Evolutionary conservation across 192 early-diverging fungal genomes (phyloP).

Genomic region (Entomortierella parvispora): DNA sequence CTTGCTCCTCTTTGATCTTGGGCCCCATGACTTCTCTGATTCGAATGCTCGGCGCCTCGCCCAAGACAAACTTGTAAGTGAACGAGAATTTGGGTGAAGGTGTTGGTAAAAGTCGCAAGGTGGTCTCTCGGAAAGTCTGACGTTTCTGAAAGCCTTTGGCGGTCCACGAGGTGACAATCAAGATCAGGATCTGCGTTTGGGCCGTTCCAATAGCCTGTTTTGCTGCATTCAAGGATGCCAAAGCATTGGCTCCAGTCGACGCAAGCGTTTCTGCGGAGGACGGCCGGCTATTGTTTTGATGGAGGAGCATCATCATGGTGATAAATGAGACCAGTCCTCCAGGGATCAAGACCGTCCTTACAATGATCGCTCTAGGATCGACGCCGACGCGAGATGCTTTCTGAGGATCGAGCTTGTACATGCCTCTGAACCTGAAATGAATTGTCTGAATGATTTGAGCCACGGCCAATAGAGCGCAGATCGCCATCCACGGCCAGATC

Average conservation of each 20-base stretch:
- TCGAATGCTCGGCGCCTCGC: conserved; percentile 57
- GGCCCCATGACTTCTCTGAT: conserved; percentile 53
- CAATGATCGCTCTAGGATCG: conserved; percentile 23
- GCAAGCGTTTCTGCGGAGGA: conserved; percentile 38
- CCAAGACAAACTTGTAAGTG: conserved; percentile 62
- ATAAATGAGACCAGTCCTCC: conserved; percentile 60
- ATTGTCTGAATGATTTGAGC: conserved; percentile 55
- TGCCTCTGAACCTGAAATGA: conserved; percentile 35
- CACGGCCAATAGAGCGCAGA: conserved; percentile 55
- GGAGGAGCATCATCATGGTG: conserved; percentile 62
- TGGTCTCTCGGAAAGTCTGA: conserved; percentile 57
- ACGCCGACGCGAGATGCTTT: conserved; percentile 8
- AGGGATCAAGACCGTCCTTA: conserved; percentile 56
- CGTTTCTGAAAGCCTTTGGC: conserved; percentile 60
- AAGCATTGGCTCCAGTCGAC: conserved; percentile 32
- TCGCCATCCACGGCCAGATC: conserved; percentile 66
- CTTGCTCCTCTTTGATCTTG: conserved; percentile 57
- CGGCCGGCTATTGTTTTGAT: conserved; percentile 55
- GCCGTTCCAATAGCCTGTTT: conserved; percentile 42
- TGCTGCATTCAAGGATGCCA: conserved; percentile 26
- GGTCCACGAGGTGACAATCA: conserved; percentile 68
- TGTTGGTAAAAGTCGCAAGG: conserved; percentile 56
- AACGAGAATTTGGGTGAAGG: conserved; percentile 54
- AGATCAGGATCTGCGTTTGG: conserved; percentile 59
- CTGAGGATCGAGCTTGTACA: conserved; percentile 4